phyloP scores from a whole-genome alignment of 2,329 filamentous ascomycete genomes.

The Metarhizium sp. region DNA sequence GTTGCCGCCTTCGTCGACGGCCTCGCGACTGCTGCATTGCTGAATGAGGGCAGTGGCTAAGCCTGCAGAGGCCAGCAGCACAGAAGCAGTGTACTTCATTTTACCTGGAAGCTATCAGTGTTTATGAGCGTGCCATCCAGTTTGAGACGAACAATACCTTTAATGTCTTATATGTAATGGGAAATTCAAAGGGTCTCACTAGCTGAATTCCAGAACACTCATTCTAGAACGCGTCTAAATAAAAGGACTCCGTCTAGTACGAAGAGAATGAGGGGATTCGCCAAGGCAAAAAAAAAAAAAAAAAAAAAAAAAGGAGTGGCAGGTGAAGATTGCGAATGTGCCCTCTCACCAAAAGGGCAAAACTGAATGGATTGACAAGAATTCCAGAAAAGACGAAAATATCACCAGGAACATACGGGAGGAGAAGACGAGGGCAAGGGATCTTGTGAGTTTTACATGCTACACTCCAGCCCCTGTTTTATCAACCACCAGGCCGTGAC shows the following conservation, averaged over 20 bases:
- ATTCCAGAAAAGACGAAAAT: not conserved
- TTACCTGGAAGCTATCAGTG: not conserved
- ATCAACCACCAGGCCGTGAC: too few species aligned
- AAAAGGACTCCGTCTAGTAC: too few species aligned
- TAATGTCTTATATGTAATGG: too few species aligned
- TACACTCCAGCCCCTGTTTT: too few species aligned
- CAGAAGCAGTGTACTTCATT: slow-evolving; percentile 22
- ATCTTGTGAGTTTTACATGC: not conserved
- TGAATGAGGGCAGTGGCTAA: slow-evolving; percentile 21
- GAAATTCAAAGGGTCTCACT: too few species aligned
- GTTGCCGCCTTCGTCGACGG: slow-evolving; percentile 41
- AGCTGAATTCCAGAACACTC: too few species aligned
- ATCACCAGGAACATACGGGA: not conserved
- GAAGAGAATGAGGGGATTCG: too few species aligned
- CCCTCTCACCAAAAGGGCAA: not conserved
- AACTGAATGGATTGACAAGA: not conserved
- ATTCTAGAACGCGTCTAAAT: too few species aligned
- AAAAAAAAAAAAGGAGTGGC: too few species aligned
- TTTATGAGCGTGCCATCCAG: not conserved
- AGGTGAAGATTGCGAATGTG: not conserved
- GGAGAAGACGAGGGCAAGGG: not conserved
- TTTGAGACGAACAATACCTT: too few species aligned
- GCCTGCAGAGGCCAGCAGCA: slow-evolving; percentile 19
- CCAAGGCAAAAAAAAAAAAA: too few species aligned
- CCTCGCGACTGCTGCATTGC: slow-evolving; percentile 23